Base-by-base conservation (phyloP, 116 monocot species). In the Posidonia oceanica region DNA sequence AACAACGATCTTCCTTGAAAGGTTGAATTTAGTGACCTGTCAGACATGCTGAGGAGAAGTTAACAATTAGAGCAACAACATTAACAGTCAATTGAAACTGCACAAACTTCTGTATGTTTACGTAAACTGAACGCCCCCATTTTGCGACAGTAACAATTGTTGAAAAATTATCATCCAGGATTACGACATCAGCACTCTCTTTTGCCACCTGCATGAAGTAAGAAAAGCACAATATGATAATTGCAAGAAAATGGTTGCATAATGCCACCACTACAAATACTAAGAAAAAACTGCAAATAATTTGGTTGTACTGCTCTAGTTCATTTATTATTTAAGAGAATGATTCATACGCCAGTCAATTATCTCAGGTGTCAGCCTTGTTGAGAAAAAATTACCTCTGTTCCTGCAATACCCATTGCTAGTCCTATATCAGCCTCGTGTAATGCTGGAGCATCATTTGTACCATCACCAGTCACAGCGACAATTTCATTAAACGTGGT, bases 391-490 rank as follows among this genome's bases (percentile, higher is more conserved):
- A 52, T 8, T 64, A 74, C 91, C 91, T 91, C 91, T 29, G 88
- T 91, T 71, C 91, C 91, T 36, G 87, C 85, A 81, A 91, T 81
- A 54, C 91, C 91, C 91, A 91, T 85, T 12, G 91, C 83, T 62
- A 91, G 83, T 1, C 91, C 91, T 62, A 91, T 88, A 76, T 91
- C 88, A 18, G 91, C 91, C 68, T 91, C 91, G 41, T 81, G 91
- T 51, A 91, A 83, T 12, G 91, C 91, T 17, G 91, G 91, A 64
- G 91, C 91, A 74, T 91, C 91, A 77, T 91, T 91, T 64, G 91
- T 91, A 14, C 91, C 91, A 75, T 91, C 91, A 69, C 91, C 91
- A 39, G 91, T 91, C 63, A 91, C 91, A 37, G 91, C 91, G 63
- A 91, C 91, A n/a, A 91, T 88, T 75, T 91, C 85, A 65, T 77